These are phyloP conservation scores for Cryptococcus hybrid DNA, from an alignment of 1,284 basidiomycete species.

Conservation along the genomic window DNA sequence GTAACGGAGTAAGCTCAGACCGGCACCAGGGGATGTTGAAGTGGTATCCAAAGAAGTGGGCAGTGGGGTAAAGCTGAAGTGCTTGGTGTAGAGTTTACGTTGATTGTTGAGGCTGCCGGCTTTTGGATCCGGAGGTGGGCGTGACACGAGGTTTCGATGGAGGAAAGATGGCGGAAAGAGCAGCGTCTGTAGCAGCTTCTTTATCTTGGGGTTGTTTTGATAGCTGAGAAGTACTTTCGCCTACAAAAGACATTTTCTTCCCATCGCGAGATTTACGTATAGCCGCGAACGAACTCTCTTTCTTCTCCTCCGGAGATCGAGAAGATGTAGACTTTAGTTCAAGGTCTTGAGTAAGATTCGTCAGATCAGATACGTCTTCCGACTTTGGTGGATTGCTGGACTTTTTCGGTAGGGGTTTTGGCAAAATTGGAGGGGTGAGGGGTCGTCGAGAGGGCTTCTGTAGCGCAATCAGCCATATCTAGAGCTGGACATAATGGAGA, in stretches of 20 bases:
- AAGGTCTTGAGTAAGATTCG: neutral
- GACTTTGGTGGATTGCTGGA: neutral
- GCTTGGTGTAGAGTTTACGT: neutral
- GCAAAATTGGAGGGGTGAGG: conserved; percentile 4
- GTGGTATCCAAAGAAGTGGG: conserved; percentile 14
- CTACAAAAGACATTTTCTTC: conserved; percentile 20
- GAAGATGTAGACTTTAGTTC: neutral
- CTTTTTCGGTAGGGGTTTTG: neutral
- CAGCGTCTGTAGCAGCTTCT: neutral
- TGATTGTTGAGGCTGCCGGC: neutral
- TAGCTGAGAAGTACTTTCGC: no score
- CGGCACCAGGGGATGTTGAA: conserved; percentile 32
- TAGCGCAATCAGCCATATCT: neutral
- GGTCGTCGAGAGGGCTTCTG: conserved; percentile 9
- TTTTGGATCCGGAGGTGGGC: neutral
- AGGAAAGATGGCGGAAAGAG: conserved; percentile 2
- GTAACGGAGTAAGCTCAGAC: conserved; percentile 32
- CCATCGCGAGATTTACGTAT: conserved; percentile 20
- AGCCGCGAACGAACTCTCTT: conserved; percentile 22
- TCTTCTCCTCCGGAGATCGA: neutral
- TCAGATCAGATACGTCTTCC: neutral
- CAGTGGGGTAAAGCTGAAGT: conserved; percentile 1
- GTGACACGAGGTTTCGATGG: neutral
- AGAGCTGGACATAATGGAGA: neutral
- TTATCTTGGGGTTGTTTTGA: no score